Base-by-base conservation (phyloP, 1,284 basidiomycete species). In the Hemileia vastatrix region DNA sequence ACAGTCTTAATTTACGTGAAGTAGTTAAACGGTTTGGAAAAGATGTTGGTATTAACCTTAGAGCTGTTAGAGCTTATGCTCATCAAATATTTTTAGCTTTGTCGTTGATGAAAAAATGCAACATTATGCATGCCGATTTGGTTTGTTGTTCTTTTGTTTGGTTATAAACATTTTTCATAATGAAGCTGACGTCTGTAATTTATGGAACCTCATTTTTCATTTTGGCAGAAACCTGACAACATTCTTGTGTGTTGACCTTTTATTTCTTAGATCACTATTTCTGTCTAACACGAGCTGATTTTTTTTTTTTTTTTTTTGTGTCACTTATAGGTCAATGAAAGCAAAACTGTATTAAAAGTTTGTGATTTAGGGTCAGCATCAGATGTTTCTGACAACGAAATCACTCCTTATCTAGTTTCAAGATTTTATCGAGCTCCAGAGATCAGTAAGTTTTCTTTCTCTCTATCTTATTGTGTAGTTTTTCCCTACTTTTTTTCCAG, bases 21-120 rank as follows among this genome's bases (percentile, higher is more conserved):
- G 90, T 98, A 19, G 88, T 98, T 62, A 97, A 97, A 76, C 85
- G 92, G n/a, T 98, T 97, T 75, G 95, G 95, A 58, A 97, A 97
- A 76, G 92, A 98, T 70, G 86, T 99, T 55, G 95, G 95, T 4
- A 80, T 99, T 49, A 97, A 97, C 73, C 86, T 97, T 75, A 84
- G 86, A 67, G 95, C 95, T 32, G 95, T 99, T n/a, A 83, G 92
- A 65, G 90, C 94, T 4, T 99, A 99, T 75, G 86, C 93, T 33
- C 90, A 96, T 71, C 95, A 99, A 74, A 84, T 97, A 64, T 92
- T 99, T 77, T 81, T 96, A 45, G 83, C 90, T 15, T 78, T 97
- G 65, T 84, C 86, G 67, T 80, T 94, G 54, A 80, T 98, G 72
- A 84, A 84, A 67, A 96, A 96, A 77, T 83, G 85, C 66, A 89